Evolutionary conservation across 352 stramenopile species (phyloP).

Genomic region (Phytophthora lateralis): DNA sequence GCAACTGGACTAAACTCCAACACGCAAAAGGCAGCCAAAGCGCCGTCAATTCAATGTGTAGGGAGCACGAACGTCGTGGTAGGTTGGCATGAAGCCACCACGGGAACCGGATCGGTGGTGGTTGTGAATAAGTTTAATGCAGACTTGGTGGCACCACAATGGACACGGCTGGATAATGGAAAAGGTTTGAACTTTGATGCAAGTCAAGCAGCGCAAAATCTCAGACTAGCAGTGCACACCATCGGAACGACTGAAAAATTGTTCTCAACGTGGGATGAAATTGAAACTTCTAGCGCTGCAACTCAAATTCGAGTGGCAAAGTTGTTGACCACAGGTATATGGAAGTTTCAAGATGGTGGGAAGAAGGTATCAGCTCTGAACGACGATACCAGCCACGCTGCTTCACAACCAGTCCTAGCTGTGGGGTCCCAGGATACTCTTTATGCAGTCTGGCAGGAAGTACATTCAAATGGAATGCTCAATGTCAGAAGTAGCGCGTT

Average conservation of each 20-base stretch:
- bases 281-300: conserved; percentile 19
- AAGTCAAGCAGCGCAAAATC: conserved; percentile 46
- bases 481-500: conserved; percentile 46
- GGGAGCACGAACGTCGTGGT: conserved; percentile 40
- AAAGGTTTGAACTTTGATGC: conserved; percentile 54
- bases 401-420: conserved; percentile 34
- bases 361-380: conserved; percentile 46
- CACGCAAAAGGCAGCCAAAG: conserved; percentile 24
- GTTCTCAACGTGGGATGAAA: conserved; percentile 63
- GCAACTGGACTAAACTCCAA: conserved; percentile 52
- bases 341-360: conserved; percentile 54
- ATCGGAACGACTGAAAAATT: conserved; percentile 31
- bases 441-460: conserved; percentile 57
- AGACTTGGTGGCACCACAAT: conserved; percentile 39
- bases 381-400: conserved; percentile 36
- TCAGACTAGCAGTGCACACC: conserved; percentile 37
- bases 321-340: conserved; percentile 21
- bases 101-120: conserved; percentile 19
- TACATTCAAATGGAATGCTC: conserved; percentile 29
- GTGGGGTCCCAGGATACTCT: conserved; percentile 16
- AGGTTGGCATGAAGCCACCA: conserved; percentile 56
- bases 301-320: conserved; percentile 55
- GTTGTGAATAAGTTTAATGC: conserved; percentile 52
- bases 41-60: conserved; percentile 51
- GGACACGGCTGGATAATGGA: conserved; percentile 40